Base-by-base conservation (phyloP, 768 basidiomycete species). In the Hygrophorus pudorinus region DNA sequence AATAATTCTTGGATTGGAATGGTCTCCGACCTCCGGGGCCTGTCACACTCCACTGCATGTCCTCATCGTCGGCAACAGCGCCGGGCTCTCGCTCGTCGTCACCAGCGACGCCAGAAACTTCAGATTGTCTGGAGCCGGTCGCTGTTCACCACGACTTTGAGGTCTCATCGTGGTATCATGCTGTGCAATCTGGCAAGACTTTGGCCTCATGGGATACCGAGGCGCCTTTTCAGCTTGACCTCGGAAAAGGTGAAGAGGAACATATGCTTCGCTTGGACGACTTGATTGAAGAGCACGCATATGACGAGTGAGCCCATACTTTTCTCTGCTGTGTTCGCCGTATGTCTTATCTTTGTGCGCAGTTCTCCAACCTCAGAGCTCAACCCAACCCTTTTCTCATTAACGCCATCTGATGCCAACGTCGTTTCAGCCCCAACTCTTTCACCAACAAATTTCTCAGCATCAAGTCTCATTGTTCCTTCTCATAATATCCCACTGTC, bases 231-330 rank as follows among this genome's bases (percentile, higher is more conserved):
- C 28, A 21, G 44, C 53, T 64, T 35, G 47, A 65, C 14, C 57
- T 65, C 11, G 62, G 63, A 48, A 77, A 79, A 55, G 58, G 65
- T 40, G 78, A 73, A 30, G 67, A 70, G 38, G 66, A 72, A 17
- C 63, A 64, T 41, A 82, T 83, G 63, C 74, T 86, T 49, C 67
- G 72, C 33, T 64, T 88, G 33, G 79, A 84, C 53, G 85, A 88
- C 55, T 65, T 87, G 38, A 73, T 87, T 43, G 79, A 85, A 54
- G 76, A 78, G 48, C 73, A 80, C 53, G 80, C 76, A 27, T 87
- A 82, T 59, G 81, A 84, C 50, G 82, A 85, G 84, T 87, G 57
- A 49, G 81, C 64, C 41, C 34, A 18, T 31, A 44, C 29, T 21
- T 44, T 51, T 42, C 46, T 52, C 16, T 48, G 38, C 24, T 36